phyloP scores from a whole-genome alignment of 192 early-diverging fungal genomes.

The Coemansia umbellata region DNA sequence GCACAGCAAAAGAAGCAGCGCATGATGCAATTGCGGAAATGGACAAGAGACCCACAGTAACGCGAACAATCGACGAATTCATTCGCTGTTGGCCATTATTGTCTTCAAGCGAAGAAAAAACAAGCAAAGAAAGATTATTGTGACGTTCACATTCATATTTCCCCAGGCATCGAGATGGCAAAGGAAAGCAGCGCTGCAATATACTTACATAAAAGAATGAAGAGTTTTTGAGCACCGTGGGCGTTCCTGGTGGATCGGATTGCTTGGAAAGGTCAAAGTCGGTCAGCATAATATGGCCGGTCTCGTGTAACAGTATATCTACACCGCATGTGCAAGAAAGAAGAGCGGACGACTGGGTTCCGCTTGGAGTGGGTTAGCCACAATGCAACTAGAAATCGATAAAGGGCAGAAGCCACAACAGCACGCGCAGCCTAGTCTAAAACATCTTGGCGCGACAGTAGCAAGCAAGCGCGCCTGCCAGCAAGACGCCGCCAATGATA shows the following conservation, averaged over 20 bases:
- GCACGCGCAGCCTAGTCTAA: no score
- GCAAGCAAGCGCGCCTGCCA: no score
- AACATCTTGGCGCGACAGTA: no score
- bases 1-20: not conserved
- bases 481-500: not conserved
- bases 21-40: no score
- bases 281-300: slow-evolving; percentile 97
- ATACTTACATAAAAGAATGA: slow-evolving; percentile 55
- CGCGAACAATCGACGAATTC: no score
- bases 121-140: not conserved
- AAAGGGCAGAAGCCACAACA: not conserved
- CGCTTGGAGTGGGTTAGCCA: not conserved
- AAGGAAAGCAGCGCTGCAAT: not conserved
- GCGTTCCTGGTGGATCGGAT: slow-evolving; percentile 75
- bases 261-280: slow-evolving; percentile 99
- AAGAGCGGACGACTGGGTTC: not conserved
- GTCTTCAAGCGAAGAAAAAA: not conserved
- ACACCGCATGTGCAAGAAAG: slow-evolving; percentile 19
- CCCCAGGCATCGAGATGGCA: not conserved
- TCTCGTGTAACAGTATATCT: slow-evolving; percentile 88
- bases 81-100: not conserved
- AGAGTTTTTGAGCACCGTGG: slow-evolving; percentile 59
- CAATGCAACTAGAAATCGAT: not conserved
- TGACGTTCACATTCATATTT: not conserved
- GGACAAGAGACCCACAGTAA: no score